phyloP scores from a whole-genome alignment of 805 yeast species.

The Barnettozyma populi region DNA sequence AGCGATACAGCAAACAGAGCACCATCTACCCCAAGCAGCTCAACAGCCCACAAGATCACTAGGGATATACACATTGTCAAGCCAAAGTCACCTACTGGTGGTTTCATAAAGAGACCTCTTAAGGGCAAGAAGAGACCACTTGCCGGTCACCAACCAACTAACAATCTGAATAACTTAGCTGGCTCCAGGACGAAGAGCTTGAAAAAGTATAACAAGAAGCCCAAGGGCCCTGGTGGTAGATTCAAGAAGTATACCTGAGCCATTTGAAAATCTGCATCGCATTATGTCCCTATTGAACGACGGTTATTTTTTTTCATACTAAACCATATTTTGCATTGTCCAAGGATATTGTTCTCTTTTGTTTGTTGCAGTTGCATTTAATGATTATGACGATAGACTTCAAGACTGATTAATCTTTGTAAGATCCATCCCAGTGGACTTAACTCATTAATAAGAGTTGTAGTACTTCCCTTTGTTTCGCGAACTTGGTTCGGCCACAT shows the following conservation, averaged over 20 bases:
- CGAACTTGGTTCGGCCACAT: background rate
- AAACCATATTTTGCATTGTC: background rate
- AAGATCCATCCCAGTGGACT: background rate
- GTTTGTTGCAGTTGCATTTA: background rate
- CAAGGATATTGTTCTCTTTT: background rate
- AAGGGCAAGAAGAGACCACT: conserved; percentile 15
- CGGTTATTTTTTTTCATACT: background rate
- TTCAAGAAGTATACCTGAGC: conserved; percentile 17
- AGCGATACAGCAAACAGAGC: background rate
- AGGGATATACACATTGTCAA: background rate
- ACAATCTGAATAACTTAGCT: conserved; percentile 19
- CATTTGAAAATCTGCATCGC: background rate
- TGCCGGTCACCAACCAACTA: conserved; percentile 18
- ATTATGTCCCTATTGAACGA: background rate
- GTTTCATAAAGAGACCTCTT: background rate
- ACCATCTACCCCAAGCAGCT: background rate
- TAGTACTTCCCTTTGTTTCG: background rate
- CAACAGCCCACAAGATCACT: background rate
- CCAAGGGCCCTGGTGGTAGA: conserved; percentile 15
- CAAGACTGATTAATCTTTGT: background rate
- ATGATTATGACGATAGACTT: background rate
- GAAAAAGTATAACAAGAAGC: conserved; percentile 18
- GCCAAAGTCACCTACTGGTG: background rate
- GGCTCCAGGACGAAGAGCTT: conserved; percentile 9
- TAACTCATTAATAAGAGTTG: background rate